Base-by-base conservation (phyloP, 805 yeast genomes). In the Debaryomyces prosopidis region DNA sequence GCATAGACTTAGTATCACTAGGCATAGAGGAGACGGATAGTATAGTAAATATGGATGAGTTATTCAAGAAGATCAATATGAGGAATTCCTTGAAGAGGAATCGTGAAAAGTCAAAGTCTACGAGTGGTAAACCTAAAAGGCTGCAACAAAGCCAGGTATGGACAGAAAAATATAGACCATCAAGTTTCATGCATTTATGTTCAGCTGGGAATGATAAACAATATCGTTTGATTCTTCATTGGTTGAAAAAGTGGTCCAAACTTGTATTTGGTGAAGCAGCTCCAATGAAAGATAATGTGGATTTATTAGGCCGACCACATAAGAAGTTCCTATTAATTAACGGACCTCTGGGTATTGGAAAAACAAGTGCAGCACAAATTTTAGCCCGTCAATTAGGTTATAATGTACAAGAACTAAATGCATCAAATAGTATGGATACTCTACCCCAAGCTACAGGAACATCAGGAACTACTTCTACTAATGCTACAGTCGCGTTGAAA, bases 271-370 rank as follows among this genome's bases (percentile, higher is more conserved):
- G 64, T 3, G 65, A 57, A n/a, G 54, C 46, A n/a, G 9, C 37
- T 6, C 36, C 15, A 16, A n/a, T 49, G 18, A 44, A 49, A 10
- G 50, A 47, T 12, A 40, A 39, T 12, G 54, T 51, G 1, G 76
- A 71, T 51, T 32, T 46, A 3, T 53, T 64, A 39, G 75, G 73
- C 5, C 48, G 76, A 11, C 75, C 75, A 5, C 68, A 63, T 12
- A 76, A 76, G 42, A 85, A 81, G 51, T 74, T 94, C 0, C 60
- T 94, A 16, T 68, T 94, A 34, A 77, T 94, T 9, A 89, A 85
- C 60, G 99, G 99, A 0, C 94, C 96, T 0, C 90, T 96, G 0
- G 99, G 99, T 1, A 75, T 86, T 14, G 99, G 99, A 8, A 92
- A 92, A 60, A 91, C 98, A 0, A 80, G 94, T 0, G 84, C 90